These are phyloP conservation scores for Microsporum audouinii DNA, from an alignment of 2,329 filamentous ascomycete species.

Conservation along the genomic window DNA sequence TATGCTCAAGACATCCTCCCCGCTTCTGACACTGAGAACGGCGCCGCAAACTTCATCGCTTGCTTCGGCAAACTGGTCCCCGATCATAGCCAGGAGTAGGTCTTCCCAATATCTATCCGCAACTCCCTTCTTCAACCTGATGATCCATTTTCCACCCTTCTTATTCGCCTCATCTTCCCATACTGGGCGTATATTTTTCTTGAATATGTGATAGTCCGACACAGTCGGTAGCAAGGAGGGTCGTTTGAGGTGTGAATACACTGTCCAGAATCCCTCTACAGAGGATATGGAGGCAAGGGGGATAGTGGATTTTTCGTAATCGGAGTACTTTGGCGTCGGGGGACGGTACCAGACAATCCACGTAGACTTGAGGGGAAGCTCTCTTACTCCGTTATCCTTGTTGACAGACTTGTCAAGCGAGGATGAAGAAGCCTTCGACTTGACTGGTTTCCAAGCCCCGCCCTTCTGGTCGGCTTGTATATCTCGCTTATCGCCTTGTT, in stretches of 20 bases:
- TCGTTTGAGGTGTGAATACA: constrained; percentile 80
- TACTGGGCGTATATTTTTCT: constrained; percentile 87
- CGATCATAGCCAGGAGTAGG: constrained; percentile 75
- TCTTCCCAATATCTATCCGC: constrained; percentile 97
- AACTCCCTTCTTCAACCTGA: constrained; percentile 92
- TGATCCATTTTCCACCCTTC: constrained; percentile 92
- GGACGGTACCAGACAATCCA: constrained; percentile 98
- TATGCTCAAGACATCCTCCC: constrained; percentile 93
- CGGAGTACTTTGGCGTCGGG: constrained; percentile 90
- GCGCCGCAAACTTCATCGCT: constrained; percentile 90
- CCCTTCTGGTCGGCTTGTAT: constrained; percentile 19
- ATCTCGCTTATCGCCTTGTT: constrained; percentile 53
- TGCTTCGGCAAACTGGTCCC: constrained; percentile 87
- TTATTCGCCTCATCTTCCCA: constrained; percentile 99
- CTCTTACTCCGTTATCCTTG: constrained; percentile 21
- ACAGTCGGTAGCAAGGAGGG: constrained; percentile 81
- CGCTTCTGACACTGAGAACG: constrained; percentile 85
- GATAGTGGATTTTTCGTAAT: constrained; percentile 94
- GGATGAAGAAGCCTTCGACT: constrained; percentile 32
- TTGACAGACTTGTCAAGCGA: constrained; percentile 26
- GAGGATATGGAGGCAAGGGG: constrained; percentile 71
- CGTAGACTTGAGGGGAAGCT: constrained; percentile 62
- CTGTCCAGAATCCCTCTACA: constrained; percentile 80
- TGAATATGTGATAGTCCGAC: constrained; percentile 97
- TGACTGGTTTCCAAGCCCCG: constrained; percentile 21